Conservation (phyloP, 306 rosid species). For the Cucurbita ficifolia region DNA sequence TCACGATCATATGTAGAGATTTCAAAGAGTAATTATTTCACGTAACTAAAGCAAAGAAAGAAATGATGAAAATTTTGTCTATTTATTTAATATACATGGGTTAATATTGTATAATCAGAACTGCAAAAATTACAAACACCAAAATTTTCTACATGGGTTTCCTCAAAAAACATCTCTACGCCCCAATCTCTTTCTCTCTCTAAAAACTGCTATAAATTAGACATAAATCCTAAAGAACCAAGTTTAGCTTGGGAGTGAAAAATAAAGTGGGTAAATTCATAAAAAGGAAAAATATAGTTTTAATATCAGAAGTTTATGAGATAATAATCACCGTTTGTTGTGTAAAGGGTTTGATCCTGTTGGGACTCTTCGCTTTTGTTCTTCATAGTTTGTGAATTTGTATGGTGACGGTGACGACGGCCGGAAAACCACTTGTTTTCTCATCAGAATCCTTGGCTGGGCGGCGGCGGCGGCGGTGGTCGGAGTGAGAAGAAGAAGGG, state of each 20-base stretch:
- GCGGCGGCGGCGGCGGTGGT: conserved; percentile 16
- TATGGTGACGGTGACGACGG: conserved; percentile 1
- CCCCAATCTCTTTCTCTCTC: neutral
- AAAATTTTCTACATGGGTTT: neutral
- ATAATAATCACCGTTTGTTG: conserved; percentile 55
- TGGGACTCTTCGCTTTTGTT: conserved; percentile 65
- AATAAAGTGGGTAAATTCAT: neutral
- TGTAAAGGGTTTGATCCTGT: conserved; percentile 95
- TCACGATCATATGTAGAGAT: neutral
- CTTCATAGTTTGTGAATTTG: conserved; percentile 21
- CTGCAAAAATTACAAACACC: neutral
- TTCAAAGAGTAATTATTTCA: neutral
- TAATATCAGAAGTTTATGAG: conserved; percentile 9
- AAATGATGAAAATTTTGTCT: neutral
- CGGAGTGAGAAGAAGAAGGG: conserved; percentile 34
- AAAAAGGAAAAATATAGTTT: neutral
- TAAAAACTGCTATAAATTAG: neutral
- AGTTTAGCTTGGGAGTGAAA: too few relatives aligned
- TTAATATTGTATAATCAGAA: neutral
- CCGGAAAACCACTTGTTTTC: conserved; percentile 25
- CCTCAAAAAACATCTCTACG: neutral
- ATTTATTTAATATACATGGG: neutral
- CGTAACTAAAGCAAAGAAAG: neutral
- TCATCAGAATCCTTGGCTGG: conserved; percentile 18
- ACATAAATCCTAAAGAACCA: neutral